Base-by-base conservation (phyloP, 768 basidiomycete genomes). In the Hypholoma sublateritium region DNA sequence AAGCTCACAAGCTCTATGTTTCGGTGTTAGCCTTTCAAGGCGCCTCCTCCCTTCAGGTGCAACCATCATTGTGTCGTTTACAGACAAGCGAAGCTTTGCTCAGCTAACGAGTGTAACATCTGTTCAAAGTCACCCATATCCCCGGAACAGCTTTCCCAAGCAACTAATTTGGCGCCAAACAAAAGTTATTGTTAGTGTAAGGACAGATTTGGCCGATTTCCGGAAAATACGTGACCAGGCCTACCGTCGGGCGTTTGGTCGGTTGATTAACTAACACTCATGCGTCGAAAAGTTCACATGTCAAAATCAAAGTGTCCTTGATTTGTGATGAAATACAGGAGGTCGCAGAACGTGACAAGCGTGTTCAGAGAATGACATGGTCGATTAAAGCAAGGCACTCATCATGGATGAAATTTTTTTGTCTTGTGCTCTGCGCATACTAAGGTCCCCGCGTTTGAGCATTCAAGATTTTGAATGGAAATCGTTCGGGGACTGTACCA, bases 1-100 rank as follows among this genome's bases (percentile, higher is more conserved):
- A 72, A 69, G 61, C 62, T 63, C 60, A 67, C 64, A 59, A 57
- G 58, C 55, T 42, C 50, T 55, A 56, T 50, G 49, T 57, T 56
- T 65, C 60, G 60, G 50, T 59, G 60, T 63, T 61, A 61, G 57
- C 50, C 60, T 51, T 55, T 47, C 41, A 53, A 52, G 48, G 37
- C 44, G 41, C 56, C 56, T 56, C 48, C 55, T 58, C 55, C 55
- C 50, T 55, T 62, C 54, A 61, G 59, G 57, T 56, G 65, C 56
- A 63, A 64, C 65, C 65, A 64, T 66, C 65, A 63, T 55, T 55
- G 52, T 57, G 49, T 53, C 48, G 58, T 61, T 56, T 59, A 37
- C 55, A 49, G 49, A 11, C 59, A 63, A 59, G 61, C 60, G 61
- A 63, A 42, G 44, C 34, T 53, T 32, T 46, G 53, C 59, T 51